These are phyloP conservation scores for Volvox carteri DNA, from an alignment of 163 green algal species.

Conservation along the genomic window DNA sequence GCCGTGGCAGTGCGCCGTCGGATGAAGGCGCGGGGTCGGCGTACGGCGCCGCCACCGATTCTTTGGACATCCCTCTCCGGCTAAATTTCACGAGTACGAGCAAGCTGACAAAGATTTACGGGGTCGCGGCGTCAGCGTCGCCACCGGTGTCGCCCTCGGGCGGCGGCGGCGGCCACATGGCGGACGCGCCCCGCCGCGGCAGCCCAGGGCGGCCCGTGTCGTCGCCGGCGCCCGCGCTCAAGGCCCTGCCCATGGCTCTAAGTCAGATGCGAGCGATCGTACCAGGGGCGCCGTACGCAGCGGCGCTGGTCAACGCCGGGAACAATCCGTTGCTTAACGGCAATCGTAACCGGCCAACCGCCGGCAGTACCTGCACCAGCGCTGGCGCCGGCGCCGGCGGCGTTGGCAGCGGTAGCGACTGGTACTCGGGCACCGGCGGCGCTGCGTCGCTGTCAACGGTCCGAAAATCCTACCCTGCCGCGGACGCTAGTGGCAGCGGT, in stretches of 20 bases:
- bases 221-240: slow-evolving; percentile 12
- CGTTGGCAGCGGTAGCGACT: neutral
- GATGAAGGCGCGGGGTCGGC: neutral
- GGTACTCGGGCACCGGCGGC: neutral
- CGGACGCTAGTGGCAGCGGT: neutral
- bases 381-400: neutral
- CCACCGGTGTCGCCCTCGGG: neutral
- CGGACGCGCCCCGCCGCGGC: neutral
- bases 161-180: neutral
- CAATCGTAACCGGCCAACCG: neutral
- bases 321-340: slow-evolving; percentile 2
- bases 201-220: neutral
- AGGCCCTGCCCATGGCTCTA: neutral
- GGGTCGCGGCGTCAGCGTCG: neutral
- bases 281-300: slow-evolving; percentile 9
- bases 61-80: neutral
- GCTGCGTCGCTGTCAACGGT: neutral
- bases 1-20: neutral
- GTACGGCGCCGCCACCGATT: neutral
- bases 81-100: neutral
- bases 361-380: neutral
- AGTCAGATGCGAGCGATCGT: neutral
- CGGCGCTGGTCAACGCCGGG: neutral
- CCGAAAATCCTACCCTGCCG: neutral
- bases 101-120: slow-evolving; percentile 21